phyloP scores from a whole-genome alignment of 2,329 filamentous ascomycete genomes.

The Exophiala alcalophila region DNA sequence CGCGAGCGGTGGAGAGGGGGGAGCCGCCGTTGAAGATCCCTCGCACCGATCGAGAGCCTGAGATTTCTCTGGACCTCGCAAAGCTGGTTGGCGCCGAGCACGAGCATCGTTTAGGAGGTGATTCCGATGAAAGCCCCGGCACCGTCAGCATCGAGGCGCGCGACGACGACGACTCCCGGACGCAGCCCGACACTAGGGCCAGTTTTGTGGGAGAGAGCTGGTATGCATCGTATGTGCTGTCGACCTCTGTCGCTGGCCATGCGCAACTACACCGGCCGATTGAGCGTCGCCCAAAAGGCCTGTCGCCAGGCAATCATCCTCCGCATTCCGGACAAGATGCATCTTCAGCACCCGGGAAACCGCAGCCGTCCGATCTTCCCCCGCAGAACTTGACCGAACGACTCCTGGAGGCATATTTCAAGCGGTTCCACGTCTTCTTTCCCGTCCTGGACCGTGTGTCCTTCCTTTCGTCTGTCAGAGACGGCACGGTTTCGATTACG shows the following conservation, averaged over 20 bases:
- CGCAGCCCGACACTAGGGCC: too few relatives aligned
- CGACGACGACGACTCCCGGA: too few relatives aligned
- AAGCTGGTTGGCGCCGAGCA: too few relatives aligned
- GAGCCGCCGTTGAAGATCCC: too few relatives aligned
- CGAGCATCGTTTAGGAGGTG: too few relatives aligned
- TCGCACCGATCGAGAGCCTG: too few relatives aligned
- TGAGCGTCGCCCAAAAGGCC: not conserved
- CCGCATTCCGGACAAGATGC: not conserved
- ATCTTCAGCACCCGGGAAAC: too few relatives aligned
- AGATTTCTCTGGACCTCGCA: too few relatives aligned
- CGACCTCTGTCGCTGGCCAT: not conserved
- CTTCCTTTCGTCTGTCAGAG: conserved; percentile 1
- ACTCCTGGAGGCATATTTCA: conserved; percentile 47
- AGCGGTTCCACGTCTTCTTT: conserved; percentile 31
- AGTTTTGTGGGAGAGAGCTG: conserved; percentile 12
- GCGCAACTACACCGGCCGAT: conserved; percentile 3
- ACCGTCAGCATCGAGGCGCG: not conserved
- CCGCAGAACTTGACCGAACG: conserved; percentile 6
- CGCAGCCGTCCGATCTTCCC: conserved; percentile 9
- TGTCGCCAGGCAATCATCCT: not conserved
- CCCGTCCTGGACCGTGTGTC: conserved; percentile 5
- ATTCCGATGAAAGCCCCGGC: too few relatives aligned
- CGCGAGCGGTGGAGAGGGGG: too few relatives aligned
- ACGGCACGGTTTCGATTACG: conserved; percentile 1
- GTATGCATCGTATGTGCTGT: conserved; percentile 12